Base-by-base conservation (phyloP, 371 early-diverging fungal species). In the Paraphysoderma sedebokerense region DNA sequence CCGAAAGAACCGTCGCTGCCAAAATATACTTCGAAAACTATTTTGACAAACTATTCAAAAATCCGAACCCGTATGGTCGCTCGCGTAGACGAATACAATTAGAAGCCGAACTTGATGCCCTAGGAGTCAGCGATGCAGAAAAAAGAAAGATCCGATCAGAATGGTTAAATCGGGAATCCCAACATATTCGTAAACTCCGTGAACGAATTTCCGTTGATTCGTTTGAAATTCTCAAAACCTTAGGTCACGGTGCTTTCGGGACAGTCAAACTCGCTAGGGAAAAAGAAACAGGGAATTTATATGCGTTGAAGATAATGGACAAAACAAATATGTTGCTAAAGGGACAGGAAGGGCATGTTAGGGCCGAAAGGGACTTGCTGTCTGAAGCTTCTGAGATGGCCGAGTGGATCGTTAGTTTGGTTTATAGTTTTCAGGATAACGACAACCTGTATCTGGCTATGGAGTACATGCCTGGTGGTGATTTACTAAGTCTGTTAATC, bases 11-110 rank as follows among this genome's bases (percentile, higher is more conserved):
- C 3, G 66, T 65, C 11, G 70, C 73, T 11, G 59, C 76, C 29
- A 76, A 76, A 48, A 58, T 76, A 42, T 76, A 67, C 50, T 68
- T 76, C 46, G 76, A 76, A 51, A 62, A 61, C 42, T 72, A 76
- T 53, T 76, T 75, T 58, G 68, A 71, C 47, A 61, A 65, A 3
- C 40, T 72, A n/a, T 44, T 68, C 28, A 34, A n/a, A n/a, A 17
- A n/a, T 2, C 11, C 53, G 47, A 63, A 53, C 49, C 63, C 58
- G 35, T 57, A 55, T 2, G 65, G 66, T 23, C 59, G 70, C 7
- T 46, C 58, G 0, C 55, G 58, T 32, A 60, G 74, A 5, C 57
- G 65, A 9, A 38, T 58, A 15, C 66, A 64, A 48, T 48, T 74
- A 35, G 75, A 74, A 39, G 47, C 59, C 20, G 65, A 72, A 32